Base-by-base conservation (phyloP, 75 land plant genomes). In the Pinus albicaulis region DNA sequence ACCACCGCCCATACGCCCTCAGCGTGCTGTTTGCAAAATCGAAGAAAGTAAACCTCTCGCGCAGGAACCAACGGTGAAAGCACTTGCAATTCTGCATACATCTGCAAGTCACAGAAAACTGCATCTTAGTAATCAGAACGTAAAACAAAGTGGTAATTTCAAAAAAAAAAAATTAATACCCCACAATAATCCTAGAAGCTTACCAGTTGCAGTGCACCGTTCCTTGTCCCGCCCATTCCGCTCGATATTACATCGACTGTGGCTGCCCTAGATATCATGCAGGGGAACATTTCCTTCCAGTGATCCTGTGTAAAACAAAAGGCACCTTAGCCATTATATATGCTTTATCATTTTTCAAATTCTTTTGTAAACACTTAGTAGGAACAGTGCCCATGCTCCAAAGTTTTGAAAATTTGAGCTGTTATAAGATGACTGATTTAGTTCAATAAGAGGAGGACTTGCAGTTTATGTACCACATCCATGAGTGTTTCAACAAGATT, bases 1-100 rank as follows among this genome's bases (percentile, higher is more conserved):
- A 90, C 95, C 31, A 94, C 92, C 0, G 95, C 95, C 98, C 98
- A 94, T 17, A 88, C 78, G 0, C 88, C 90, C 52, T 94, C 98
- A 0, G 93, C 87, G 53, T 89, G 95, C 84, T 93, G 92, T 85
- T 94, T 94, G 79, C 96, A 94, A 75, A 90, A 94, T 55, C 98
- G 34, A 11, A 94, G 83, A 77, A 94, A 92, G 80, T 77, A 85
- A n/a, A 84, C 82, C 74, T 90, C 87, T 2, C 98, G 82, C 11
- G 89, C 83, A 1, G 98, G 91, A 2, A 94, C 95, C 72, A 94
- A 72, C 0, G 98, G 98, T 2, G 98, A 92, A 19, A 86, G 86
- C 0, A 94, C 85, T 78, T 92, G 98, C 3, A 94, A 77, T 76
- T 92, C 95, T 22, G 95, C 92, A 23, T 87, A 84, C 87, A 94